Percentiles rank a stretch among this genome's conserved stretches.
Conservation (phyloP, 2,329 filamentous ascomycete species). For the Emydomyces testavorans region DNA sequence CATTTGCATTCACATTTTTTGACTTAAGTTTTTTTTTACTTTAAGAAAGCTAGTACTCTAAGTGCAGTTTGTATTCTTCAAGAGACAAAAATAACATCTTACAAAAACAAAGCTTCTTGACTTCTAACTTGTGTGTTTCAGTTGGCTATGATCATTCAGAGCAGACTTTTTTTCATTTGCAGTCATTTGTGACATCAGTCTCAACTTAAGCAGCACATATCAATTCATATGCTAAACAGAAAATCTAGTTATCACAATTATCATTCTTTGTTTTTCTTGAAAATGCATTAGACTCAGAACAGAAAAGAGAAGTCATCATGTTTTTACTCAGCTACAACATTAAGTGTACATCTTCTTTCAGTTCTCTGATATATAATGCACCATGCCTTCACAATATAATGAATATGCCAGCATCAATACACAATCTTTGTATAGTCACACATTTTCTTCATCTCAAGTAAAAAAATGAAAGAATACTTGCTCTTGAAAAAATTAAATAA, state of each 20-base stretch:
- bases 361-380: background rate
- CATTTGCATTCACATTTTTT: too few relatives aligned
- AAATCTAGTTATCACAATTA: too few relatives aligned
- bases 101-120: background rate
- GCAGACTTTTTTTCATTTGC: background rate
- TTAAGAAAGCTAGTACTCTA: too few relatives aligned
- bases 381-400: too few relatives aligned
- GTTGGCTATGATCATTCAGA: background rate
- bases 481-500: background rate
- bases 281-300: too few relatives aligned
- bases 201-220: too few relatives aligned
- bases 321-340: slow-evolving; percentile 1
- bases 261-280: too few relatives aligned
- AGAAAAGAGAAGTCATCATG: background rate
- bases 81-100: background rate
- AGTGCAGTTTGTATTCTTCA: too few relatives aligned
- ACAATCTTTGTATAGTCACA: background rate
- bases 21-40: too few relatives aligned
- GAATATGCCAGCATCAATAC: too few relatives aligned
- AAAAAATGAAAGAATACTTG: background rate
- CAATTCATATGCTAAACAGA: too few relatives aligned
- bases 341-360: background rate
- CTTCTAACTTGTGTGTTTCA: background rate
- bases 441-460: background rate
- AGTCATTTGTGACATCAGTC: too few relatives aligned